A percentile compares a stretch with the other conserved stretches of the same genome.
Evolutionary conservation across 768 basidiomycete genomes (phyloP).

Genomic region (Candolleomyces eurysporus): DNA sequence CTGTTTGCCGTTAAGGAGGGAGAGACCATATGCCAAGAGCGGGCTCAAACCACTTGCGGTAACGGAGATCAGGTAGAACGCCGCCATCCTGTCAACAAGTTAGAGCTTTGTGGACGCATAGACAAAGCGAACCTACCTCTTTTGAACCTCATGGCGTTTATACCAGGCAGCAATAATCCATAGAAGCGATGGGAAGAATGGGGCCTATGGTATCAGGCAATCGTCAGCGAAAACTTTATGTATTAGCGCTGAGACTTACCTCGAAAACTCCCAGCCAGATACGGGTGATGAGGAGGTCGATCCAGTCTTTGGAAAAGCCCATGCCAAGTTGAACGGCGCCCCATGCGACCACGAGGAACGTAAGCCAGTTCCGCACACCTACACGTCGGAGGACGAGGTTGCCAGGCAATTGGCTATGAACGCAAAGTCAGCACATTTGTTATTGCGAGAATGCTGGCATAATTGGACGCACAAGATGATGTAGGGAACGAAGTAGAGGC

Average conservation of each 20-base stretch:
- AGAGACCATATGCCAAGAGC: slow-evolving; percentile 22
- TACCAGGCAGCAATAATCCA: slow-evolving; percentile 48
- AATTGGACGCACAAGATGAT: slow-evolving; percentile 34
- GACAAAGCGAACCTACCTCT: slow-evolving; percentile 22
- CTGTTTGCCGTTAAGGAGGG: slow-evolving; percentile 18
- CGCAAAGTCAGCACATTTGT: background rate
- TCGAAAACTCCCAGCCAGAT: slow-evolving; percentile 46
- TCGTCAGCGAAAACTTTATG: background rate
- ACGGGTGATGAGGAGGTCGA: slow-evolving; percentile 37
- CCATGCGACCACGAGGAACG: slow-evolving; percentile 41
- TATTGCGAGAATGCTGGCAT: background rate
- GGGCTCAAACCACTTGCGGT: slow-evolving; percentile 23
- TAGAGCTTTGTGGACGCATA: no score
- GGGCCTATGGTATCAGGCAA: slow-evolving; percentile 25
- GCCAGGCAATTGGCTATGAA: slow-evolving; percentile 42
- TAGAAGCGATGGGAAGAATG: slow-evolving; percentile 44
- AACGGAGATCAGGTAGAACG: slow-evolving; percentile 22
- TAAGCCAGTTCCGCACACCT: slow-evolving; percentile 44
- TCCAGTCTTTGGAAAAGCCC: slow-evolving; percentile 44
- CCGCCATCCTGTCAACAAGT: slow-evolving; percentile 17
- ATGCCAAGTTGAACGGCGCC: slow-evolving; percentile 43
- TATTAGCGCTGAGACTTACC: slow-evolving; percentile 19
- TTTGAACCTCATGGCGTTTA: slow-evolving; percentile 30
- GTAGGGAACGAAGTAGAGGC: slow-evolving; percentile 45
- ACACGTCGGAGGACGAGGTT: slow-evolving; percentile 42